Evolutionary conservation across 805 yeast genomes (phyloP), one percentile per base, ranked within the genome.

Genomic region (Pichia insulana): DNA sequence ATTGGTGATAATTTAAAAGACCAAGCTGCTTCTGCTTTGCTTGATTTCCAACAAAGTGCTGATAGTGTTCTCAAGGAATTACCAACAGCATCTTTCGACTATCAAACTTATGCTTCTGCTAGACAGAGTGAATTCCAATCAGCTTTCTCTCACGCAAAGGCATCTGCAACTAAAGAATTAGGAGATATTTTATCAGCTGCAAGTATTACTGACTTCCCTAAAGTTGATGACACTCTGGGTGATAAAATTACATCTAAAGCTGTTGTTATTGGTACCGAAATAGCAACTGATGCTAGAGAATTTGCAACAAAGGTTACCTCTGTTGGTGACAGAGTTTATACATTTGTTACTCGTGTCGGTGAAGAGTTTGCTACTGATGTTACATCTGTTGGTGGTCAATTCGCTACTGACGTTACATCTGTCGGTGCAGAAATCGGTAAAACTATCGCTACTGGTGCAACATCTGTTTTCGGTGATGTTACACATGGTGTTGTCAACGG

Each of bases 281-380:
- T 40, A 18, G 37, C 46, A 2, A 36, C 36, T 20, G 30, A 19
- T 12, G 46, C 41, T 28, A 44, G 26, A 3, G 20, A 22, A 4
- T 31, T 42, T 18, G 49, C 49, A 2, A 44, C 47, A 3, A 17
- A 34, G 12, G 38, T 41, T 10, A 44, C 47, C n/a, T n/a, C 25
- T 16, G 28, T 34, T 20, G 47, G 37, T 31, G 41, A 13, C 13
- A 8, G 26, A 26, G 13, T 37, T 6, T 31, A 30, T 10, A 40
- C 43, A n/a, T 12, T 15, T 12, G 43, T 36, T 18, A 35, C 43
- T 2, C 15, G 11, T 7, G 10, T 6, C 3, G 41, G 18, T 32
- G 41, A 22, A 7, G 25, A 39, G 6, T 31, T 39, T 26, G 41
- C 41, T 10, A 40, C 46, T 4, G 30, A 42, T 16, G 39, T 41